Percentiles rank a stretch among this genome's conserved stretches.
phyloP scores from a whole-genome alignment of 2,329 filamentous ascomycete species.

The Orbilia brochopaga region DNA sequence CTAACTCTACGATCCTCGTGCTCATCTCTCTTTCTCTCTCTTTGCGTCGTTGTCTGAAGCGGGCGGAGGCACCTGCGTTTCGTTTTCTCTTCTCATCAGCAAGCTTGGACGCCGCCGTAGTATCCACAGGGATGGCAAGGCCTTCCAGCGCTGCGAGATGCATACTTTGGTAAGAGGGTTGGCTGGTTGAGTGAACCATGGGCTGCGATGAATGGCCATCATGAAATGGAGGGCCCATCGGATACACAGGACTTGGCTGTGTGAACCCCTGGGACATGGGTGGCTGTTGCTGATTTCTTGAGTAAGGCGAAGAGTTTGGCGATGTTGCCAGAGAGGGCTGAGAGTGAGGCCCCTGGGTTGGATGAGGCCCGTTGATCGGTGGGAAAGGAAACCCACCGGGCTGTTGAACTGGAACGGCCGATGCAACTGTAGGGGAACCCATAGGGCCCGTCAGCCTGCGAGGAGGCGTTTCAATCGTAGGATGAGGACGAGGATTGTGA shows the following conservation, averaged over 20 bases:
- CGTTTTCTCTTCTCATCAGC: conserved; percentile 84
- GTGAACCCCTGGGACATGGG: conserved; percentile 26
- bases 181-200: conserved; percentile 36
- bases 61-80: conserved; percentile 82
- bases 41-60: conserved; percentile 81
- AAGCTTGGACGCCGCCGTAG: conserved; percentile 79
- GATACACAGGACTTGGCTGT: conserved; percentile 46
- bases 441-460: conserved; percentile 21
- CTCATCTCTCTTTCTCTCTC: conserved; percentile 78
- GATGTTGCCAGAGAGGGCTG: conserved; percentile 31
- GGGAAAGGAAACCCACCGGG: conserved; percentile 41
- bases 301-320: conserved; percentile 39
- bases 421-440: conserved; percentile 23
- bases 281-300: conserved; percentile 27
- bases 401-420: conserved; percentile 21
- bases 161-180: conserved; percentile 18
- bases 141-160: conserved; percentile 59
- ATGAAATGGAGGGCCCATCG: conserved; percentile 45
- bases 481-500: conserved; percentile 27
- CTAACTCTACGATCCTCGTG: conserved; percentile 71
- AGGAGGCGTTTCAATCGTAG: conserved; percentile 31
- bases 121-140: conserved; percentile 73
- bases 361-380: conserved; percentile 41
- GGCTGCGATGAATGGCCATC: conserved; percentile 40
- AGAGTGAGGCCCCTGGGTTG: conserved; percentile 18